Base-by-base conservation (phyloP, 768 basidiomycete genomes). In the Floccularia luteovirens region DNA sequence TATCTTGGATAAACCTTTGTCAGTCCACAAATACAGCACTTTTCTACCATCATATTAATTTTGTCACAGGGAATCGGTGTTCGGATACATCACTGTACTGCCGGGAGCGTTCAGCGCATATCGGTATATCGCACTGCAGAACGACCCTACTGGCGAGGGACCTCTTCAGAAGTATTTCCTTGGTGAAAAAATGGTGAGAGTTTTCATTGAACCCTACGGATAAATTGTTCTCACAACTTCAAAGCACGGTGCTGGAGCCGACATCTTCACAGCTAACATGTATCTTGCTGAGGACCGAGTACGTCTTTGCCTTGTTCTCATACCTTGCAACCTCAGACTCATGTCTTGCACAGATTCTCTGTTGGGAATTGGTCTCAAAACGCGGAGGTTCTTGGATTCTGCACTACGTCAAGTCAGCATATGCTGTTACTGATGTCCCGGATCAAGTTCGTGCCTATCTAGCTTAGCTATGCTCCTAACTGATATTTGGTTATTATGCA, bases 321-420 rank as follows among this genome's bases (percentile, higher is more conserved):
- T 12, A 38, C 12, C 5, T 12, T 38, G 3, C 12, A 12, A 21
- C n/a, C 5, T 38, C 3, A 38, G 12, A 38, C 14, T 24, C 2
- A 7, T 38, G 12, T 24, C 12, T 54, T 43, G n/a, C n/a, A n/a
- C 43, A 80, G 79, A 96, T 97, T 47, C 69, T 98, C 1, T 97
- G 93, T 59, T 97, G 92, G 91, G 93, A 97, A 58, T 74, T 98
- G 17, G 93, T 97, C 23, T 87, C 89, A n/a, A 98, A 97, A 55
- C 78, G 91, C 8, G 82, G 83, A 12, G 82, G 79, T 2, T 70
- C 86, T 19, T 97, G 94, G 94, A 79, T 87, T 32, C 61, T 99
- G 56, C 92, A 97, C 65, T 99, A 93, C 53, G 93, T 96, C 62
- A 93, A 96, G 54, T 90, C 85, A 0, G 91, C 93, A 2, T 90